phyloP scores from a whole-genome alignment of 2,329 filamentous ascomycete species.

The Aspergillus piperis region DNA sequence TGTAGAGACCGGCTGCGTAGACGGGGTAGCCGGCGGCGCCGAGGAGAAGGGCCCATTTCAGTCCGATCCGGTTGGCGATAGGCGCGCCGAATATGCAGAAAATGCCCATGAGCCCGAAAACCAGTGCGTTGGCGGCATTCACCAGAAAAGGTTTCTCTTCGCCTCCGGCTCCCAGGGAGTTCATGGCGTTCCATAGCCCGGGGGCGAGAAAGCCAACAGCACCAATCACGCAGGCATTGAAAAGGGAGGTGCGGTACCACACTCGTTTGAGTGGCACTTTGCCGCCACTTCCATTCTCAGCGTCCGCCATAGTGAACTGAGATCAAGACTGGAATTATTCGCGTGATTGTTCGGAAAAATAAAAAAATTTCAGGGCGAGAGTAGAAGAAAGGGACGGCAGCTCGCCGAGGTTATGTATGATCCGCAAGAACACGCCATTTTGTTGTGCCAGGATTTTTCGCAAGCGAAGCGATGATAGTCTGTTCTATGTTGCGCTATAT shows the following conservation, averaged over 20 bases:
- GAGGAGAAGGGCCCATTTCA: slow-evolving; percentile 47
- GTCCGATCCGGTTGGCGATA: slow-evolving; percentile 52
- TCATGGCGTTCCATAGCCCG: slow-evolving; percentile 59
- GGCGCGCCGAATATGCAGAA: slow-evolving; percentile 52
- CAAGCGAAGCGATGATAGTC: neutral
- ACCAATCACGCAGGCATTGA: slow-evolving; percentile 57
- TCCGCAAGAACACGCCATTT: neutral
- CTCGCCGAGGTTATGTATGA: neutral
- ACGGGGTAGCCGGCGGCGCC: slow-evolving; percentile 52
- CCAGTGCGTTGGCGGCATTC: slow-evolving; percentile 55
- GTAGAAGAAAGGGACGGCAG: neutral
- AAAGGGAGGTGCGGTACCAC: slow-evolving; percentile 56
- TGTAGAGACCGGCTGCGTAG: slow-evolving; percentile 50
- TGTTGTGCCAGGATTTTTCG: neutral
- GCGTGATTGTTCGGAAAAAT: neutral
- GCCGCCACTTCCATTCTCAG: neutral
- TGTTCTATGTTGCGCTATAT: neutral
- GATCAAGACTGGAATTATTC: neutral
- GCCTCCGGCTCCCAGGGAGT: slow-evolving; percentile 55
- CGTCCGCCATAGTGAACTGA: neutral
- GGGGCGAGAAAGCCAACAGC: slow-evolving; percentile 52
- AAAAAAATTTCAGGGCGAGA: neutral
- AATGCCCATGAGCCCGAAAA: slow-evolving; percentile 40
- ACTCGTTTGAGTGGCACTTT: slow-evolving; percentile 11
- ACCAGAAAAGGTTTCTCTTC: slow-evolving; percentile 55